These are phyloP conservation scores for Millerozyma acaciae DNA, from an alignment of 805 yeast species.

Conservation along the genomic window DNA sequence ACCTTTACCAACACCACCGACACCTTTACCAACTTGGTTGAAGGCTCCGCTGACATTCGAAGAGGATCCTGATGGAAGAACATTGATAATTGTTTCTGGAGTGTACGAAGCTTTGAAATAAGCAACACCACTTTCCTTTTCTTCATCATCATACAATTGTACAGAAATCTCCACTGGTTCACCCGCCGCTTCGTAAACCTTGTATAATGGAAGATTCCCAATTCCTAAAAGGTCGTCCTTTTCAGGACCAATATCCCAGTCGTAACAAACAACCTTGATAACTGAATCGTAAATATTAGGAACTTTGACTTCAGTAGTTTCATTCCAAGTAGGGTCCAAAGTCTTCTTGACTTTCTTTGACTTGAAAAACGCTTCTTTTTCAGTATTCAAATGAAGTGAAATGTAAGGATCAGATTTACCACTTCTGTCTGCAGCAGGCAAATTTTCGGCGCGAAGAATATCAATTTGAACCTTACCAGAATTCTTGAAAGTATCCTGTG, in stretches of 20 bases:
- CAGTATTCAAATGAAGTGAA: slow-evolving; percentile 63
- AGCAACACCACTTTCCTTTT: slow-evolving; percentile 60
- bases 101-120: slow-evolving; percentile 58
- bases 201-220: slow-evolving; percentile 52
- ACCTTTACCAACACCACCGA: slow-evolving; percentile 41
- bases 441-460: slow-evolving; percentile 58
- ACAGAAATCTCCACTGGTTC: slow-evolving; percentile 57
- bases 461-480: slow-evolving; percentile 66
- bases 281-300: slow-evolving; percentile 58
- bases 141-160: slow-evolving; percentile 48
- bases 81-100: slow-evolving; percentile 64
- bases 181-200: slow-evolving; percentile 31
- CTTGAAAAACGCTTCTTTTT: slow-evolving; percentile 56
- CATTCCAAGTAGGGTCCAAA: slow-evolving; percentile 87
- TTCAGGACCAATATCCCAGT: slow-evolving; percentile 93
- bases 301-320: slow-evolving; percentile 53
- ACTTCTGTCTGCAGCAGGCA: slow-evolving; percentile 82
- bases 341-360: slow-evolving; percentile 83
- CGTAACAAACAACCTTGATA: slow-evolving; percentile 58
- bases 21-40: slow-evolving; percentile 37
- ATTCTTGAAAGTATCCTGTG: slow-evolving; percentile 69
- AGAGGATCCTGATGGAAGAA: slow-evolving; percentile 29
- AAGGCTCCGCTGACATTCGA: slow-evolving; percentile 42
- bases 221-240: slow-evolving; percentile 79
- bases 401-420: slow-evolving; percentile 94